Evolutionary conservation across 495 filamentous ascomycete species (phyloP).

Genomic region (Jackrogersella minutella): DNA sequence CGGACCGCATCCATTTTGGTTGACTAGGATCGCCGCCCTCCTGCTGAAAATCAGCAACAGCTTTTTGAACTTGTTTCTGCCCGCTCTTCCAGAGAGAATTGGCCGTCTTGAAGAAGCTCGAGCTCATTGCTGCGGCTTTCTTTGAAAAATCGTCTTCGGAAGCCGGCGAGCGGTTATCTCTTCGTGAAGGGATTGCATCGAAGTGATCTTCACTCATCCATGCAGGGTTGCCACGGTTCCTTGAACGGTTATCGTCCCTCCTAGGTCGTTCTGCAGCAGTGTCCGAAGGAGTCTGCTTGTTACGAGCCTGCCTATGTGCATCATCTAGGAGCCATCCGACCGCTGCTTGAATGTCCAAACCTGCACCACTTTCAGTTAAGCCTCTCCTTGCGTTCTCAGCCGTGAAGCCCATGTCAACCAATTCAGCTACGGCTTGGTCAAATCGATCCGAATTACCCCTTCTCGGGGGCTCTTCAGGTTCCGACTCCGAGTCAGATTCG

Average conservation of each 20-base stretch:
- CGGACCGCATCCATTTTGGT: slow-evolving; percentile 93
- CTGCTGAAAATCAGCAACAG: slow-evolving; percentile 86
- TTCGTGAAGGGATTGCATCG: slow-evolving; percentile 55
- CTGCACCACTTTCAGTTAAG: slow-evolving; percentile 77
- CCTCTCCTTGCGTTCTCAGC: slow-evolving; percentile 80
- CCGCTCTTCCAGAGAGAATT: slow-evolving; percentile 93
- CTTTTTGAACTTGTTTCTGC: slow-evolving; percentile 93
- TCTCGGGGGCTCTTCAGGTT: slow-evolving; percentile 42
- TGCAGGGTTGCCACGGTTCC: slow-evolving; percentile 45
- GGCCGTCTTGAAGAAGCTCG: slow-evolving; percentile 88
- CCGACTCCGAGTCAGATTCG: slow-evolving; percentile 54
- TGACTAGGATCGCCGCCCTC: slow-evolving; percentile 75
- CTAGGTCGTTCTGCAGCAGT: slow-evolving; percentile 20
- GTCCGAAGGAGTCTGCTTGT: slow-evolving; percentile 39
- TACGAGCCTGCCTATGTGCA: slow-evolving; percentile 75
- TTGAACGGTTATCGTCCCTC: slow-evolving; percentile 47
- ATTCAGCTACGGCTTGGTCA: slow-evolving; percentile 84
- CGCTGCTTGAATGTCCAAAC: slow-evolving; percentile 84
- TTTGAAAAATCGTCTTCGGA: slow-evolving; percentile 80
- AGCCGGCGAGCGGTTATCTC: slow-evolving; percentile 64
- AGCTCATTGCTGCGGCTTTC: slow-evolving; percentile 81
- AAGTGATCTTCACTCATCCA: slow-evolving; percentile 48
- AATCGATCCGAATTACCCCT: slow-evolving; percentile 62
- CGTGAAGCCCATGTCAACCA: slow-evolving; percentile 95
- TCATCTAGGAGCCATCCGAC: slow-evolving; percentile 90